phyloP scores from a whole-genome alignment of 495 filamentous ascomycete genomes.

The Evernia prunastri region DNA sequence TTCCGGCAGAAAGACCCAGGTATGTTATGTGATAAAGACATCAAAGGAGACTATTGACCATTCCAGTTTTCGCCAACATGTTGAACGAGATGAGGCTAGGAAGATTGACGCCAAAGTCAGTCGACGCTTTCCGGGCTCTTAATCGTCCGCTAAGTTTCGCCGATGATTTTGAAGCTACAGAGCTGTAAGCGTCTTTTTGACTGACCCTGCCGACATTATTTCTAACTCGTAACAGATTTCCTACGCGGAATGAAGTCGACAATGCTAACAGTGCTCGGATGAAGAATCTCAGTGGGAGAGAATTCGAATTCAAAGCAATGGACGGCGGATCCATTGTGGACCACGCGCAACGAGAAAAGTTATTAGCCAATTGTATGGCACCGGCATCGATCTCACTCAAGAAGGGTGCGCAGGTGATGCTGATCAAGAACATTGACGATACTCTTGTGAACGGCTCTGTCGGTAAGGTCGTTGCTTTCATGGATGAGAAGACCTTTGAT shows the following conservation, averaged over 20 bases:
- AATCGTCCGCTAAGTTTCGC: conserved; percentile 61
- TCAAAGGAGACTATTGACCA: conserved; percentile 21
- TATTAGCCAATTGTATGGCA: conserved; percentile 89
- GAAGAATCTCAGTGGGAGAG: conserved; percentile 58
- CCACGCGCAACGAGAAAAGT: conserved; percentile 57
- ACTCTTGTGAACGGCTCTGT: conserved; percentile 88
- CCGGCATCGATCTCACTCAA: conserved; percentile 71
- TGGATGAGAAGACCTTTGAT: conserved; percentile 74
- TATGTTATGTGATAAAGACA: conserved; percentile 36
- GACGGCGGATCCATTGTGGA: conserved; percentile 75
- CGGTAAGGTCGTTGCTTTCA: conserved; percentile 78
- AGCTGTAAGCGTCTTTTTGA: conserved; percentile 53
- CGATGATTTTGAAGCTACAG: conserved; percentile 80
- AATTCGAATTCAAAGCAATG: conserved; percentile 57
- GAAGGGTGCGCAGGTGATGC: conserved; percentile 91
- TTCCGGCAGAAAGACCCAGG: conserved; percentile 92
- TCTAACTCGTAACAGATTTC: conserved; percentile 52
- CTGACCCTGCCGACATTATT: neutral
- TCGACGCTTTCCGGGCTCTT: conserved; percentile 63
- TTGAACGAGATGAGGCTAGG: conserved; percentile 96
- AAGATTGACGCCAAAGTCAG: conserved; percentile 60
- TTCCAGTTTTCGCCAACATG: conserved; percentile 74
- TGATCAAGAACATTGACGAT: conserved; percentile 99
- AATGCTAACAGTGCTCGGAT: conserved; percentile 73
- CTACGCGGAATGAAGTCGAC: conserved; percentile 86